Base-by-base conservation (phyloP, 345 rosid species). In the Lepidium aucheri region DNA sequence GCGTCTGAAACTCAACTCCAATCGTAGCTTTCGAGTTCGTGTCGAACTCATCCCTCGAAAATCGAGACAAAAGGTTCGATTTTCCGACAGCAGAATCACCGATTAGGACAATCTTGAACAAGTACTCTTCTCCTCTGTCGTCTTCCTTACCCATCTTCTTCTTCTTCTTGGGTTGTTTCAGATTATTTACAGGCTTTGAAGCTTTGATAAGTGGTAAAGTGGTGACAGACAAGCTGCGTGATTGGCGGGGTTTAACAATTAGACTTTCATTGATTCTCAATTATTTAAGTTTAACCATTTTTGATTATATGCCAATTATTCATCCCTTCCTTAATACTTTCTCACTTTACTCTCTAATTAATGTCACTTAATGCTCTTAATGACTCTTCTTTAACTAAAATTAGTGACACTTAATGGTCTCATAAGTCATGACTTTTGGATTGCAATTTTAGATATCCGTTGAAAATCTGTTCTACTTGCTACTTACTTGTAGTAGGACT, bases 41-140 rank as follows among this genome's bases (percentile, higher is more conserved):
- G 63, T 92, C 95, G 64, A 92, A 92, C 82, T 92, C 95, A 40
- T 92, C 85, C 24, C 89, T 70, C 0, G 96, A 93, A 62, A 89
- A 92, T 14, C 95, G 79, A 4, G 96, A 84, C 33, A 92, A 58
- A 15, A 92, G 71, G 72, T 92, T 92, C 1, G 98, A 92, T 69
- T 92, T 92, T 7, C 98, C 98, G 26, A 92, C 98, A 0, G 98
- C 98, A 0, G 96, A 92, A 69, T 89, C 98, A 2, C 96, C 98
- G 62, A 92, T 89, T 26, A 92, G 60, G 24, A 86, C 98, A n/a
- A 92, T 84, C 84, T 92, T 89, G 78, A 87, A 92, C 80, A 87
- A 53, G 78, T 89, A 89, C 81, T 89, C 93, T 76, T 87, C 90
- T 0, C 82, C 90, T 16, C 75, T 5, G 15, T 75, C 77, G 1